Evolutionary conservation across 768 basidiomycete genomes (phyloP), one percentile per base, ranked within the genome.

Genomic region (Leucocoprinus birnbaumii): DNA sequence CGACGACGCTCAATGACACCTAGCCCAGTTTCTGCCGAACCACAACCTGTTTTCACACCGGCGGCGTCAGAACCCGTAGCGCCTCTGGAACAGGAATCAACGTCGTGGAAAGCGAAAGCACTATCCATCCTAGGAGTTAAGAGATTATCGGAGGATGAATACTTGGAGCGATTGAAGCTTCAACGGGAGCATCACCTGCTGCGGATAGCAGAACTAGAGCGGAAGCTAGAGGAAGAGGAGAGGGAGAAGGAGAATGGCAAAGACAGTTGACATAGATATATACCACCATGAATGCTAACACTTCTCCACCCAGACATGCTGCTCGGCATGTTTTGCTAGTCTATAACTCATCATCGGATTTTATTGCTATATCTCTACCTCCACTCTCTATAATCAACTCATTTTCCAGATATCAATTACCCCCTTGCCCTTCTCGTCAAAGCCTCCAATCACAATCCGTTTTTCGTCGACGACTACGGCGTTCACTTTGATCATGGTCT

Each of bases 101-200:
- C 14, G n/a, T 42, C 54, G 8, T 55, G 47, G 54, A 55, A 55
- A 41, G 42, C 40, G 54, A 42, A 52, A 9, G 56, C 85, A 3
- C 60, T 85, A 56, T 61, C 59, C 16, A 41, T 68, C 3, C 59
- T 89, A 37, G 83, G 87, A 1, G 64, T 90, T 19, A 72, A 70
- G 31, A 76, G 72, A 48, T 63, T 94, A 3, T 78, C 89, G 5
- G 84, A 94, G 59, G 86, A 92, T 46, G 86, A 88, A 58, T 91
- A 91, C 59, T 60, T 92, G 49, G 65, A 66, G 25, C 79, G 76
- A 56, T 63, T 93, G 63, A 83, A 78, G 64, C 71, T 70, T 50
- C 77, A 84, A 45, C 76, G 87, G 59, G 79, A 81, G 3, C 68
- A 66, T 8, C 72, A 87, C 62, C 63, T 84, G 58, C 71, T 69